Conservation (phyloP, 129 eudicot species). For the Tanacetum coccineum region DNA sequence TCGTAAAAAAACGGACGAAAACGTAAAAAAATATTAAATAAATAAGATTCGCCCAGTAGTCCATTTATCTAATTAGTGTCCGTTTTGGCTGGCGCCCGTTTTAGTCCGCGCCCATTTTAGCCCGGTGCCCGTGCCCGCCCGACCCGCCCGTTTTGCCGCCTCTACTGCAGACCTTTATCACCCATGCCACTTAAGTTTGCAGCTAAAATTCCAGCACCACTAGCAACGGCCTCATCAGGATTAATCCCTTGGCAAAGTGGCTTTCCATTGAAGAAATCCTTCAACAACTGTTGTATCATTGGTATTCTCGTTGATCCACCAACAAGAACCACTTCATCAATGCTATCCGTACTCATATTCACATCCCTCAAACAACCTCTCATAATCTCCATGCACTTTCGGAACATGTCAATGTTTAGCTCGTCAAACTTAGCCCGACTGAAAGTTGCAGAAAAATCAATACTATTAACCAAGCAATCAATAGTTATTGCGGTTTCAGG, state of each 20-base stretch:
- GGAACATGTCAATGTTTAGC: slow-evolving; percentile 17
- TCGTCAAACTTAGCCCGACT: slow-evolving; percentile 24
- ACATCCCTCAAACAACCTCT: background rate
- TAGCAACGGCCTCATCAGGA: slow-evolving; percentile 28
- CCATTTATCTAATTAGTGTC: too few species aligned
- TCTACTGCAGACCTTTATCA: slow-evolving; percentile 17
- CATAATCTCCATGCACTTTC: slow-evolving; percentile 8
- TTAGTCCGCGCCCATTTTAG: too few species aligned
- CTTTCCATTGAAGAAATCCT: slow-evolving; percentile 18
- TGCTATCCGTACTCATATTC: slow-evolving; percentile 2
- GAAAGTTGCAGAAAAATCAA: slow-evolving; percentile 22
- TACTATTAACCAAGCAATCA: slow-evolving; percentile 20
- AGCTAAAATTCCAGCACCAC: slow-evolving; percentile 26
- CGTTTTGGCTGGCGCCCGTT: too few species aligned
- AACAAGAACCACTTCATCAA: slow-evolving; percentile 24
- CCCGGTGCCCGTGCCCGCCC: too few species aligned
- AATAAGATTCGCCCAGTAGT: too few species aligned
- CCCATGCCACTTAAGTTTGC: slow-evolving; percentile 18
- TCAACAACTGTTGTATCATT: slow-evolving; percentile 13
- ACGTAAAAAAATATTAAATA: too few species aligned
- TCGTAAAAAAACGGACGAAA: too few species aligned
- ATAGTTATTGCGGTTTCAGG: slow-evolving; percentile 13
- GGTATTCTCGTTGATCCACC: slow-evolving; percentile 27
- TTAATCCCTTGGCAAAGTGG: slow-evolving; percentile 9
- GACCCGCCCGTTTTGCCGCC: too few species aligned